phyloP scores from a whole-genome alignment of 2,329 filamentous ascomycete species.

The Madurella fahalii region DNA sequence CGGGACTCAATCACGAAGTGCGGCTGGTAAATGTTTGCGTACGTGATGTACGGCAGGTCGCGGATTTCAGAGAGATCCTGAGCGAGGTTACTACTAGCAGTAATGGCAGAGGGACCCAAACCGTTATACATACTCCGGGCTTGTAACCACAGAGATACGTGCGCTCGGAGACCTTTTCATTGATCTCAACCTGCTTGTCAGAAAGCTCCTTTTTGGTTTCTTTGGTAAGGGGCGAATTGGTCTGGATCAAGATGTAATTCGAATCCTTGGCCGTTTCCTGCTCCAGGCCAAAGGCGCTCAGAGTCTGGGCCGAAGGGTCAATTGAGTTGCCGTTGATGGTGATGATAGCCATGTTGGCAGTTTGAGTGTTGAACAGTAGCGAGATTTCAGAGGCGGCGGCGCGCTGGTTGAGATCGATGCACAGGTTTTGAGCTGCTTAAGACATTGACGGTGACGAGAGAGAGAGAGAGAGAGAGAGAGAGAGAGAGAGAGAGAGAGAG shows the following conservation, averaged over 20 bases:
- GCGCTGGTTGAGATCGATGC: too few species aligned
- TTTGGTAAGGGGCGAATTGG: neutral
- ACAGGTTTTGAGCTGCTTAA: too few species aligned
- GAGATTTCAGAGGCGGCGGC: too few species aligned
- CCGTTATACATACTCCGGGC: neutral
- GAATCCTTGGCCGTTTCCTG: conserved; percentile 3
- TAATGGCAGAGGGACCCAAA: too few species aligned
- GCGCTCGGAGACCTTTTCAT: conserved; percentile 1
- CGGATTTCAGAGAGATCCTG: neutral
- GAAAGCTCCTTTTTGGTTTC: neutral
- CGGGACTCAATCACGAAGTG: conserved; percentile 2
- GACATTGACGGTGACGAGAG: too few species aligned
- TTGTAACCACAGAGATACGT: conserved; percentile 5
- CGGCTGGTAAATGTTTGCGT: conserved; percentile 1
- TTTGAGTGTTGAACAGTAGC: too few species aligned
- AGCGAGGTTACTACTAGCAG: too few species aligned
- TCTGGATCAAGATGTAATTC: conserved; percentile 2
- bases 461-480: too few species aligned
- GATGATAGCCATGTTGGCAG: neutral
- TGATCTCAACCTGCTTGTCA: neutral
- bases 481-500: too few species aligned
- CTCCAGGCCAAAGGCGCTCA: neutral
- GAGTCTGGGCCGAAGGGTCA: neutral
- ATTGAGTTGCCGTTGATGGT: conserved; percentile 5
- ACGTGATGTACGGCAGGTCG: neutral